Conservation (phyloP, 2,329 filamentous ascomycete species). For the Aureobasidium melanogenum region DNA sequence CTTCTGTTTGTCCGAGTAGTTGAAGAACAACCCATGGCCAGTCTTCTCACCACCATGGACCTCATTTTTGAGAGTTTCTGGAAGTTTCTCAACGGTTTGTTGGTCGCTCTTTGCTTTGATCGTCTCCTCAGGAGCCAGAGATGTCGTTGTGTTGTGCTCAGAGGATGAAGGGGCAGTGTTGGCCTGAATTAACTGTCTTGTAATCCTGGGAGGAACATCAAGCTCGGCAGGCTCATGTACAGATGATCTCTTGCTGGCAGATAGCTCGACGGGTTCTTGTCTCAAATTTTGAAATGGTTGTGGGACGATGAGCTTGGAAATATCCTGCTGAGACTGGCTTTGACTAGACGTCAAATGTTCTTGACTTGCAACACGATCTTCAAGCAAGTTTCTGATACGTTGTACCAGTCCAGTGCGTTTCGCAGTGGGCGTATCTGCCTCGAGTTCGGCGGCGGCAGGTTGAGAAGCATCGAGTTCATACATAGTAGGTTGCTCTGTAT, state of each 20-base stretch:
- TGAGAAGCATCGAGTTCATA: conserved; percentile 20
- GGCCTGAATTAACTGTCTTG: conserved; percentile 27
- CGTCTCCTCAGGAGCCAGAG: background rate
- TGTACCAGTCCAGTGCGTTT: conserved; percentile 28
- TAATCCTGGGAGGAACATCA: conserved; percentile 26
- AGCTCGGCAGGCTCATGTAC: conserved; percentile 22
- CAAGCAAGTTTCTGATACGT: conserved; percentile 34
- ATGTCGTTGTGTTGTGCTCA: conserved; percentile 13
- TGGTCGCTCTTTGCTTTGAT: conserved; percentile 6
- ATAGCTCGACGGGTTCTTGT: background rate
- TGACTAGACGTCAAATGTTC: background rate
- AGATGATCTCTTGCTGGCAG: conserved; percentile 4
- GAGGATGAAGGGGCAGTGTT: conserved; percentile 24
- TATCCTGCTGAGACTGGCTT: background rate
- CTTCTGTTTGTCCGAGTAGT: background rate
- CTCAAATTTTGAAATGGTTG: background rate
- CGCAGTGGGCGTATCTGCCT: background rate
- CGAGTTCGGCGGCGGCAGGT: conserved; percentile 6
- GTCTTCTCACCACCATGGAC: background rate
- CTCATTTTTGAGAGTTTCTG: background rate
- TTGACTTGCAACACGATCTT: conserved; percentile 25
- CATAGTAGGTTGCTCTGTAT: conserved; percentile 26
- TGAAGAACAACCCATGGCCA: background rate
- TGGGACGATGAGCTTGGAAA: conserved; percentile 1
- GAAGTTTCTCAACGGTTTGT: background rate